These are phyloP conservation scores for Eucalyptus rudis DNA, from an alignment of 345 rosid species.

Conservation along the genomic window DNA sequence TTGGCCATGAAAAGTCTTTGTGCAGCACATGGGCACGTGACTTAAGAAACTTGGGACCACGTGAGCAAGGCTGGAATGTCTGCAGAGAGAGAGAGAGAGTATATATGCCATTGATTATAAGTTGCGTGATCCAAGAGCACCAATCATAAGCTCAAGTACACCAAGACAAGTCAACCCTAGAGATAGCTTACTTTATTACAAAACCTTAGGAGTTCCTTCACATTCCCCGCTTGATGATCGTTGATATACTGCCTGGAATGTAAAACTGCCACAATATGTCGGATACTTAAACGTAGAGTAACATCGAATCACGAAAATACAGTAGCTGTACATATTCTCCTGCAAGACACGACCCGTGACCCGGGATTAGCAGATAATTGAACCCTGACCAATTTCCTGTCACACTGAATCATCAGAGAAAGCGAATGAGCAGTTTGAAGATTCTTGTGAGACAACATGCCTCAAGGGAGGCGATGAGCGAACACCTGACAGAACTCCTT, in stretches of 20 bases:
- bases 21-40: neutral
- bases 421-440: slow-evolving; percentile 68
- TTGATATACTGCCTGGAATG: neutral
- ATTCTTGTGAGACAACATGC: slow-evolving; percentile 41
- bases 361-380: neutral
- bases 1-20: neutral
- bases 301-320: neutral
- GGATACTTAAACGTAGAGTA: neutral
- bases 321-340: neutral
- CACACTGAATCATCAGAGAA: slow-evolving; percentile 64
- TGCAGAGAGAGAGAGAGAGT: neutral
- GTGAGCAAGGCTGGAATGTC: neutral
- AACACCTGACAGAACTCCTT: slow-evolving; percentile 13
- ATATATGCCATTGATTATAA: neutral
- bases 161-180: neutral
- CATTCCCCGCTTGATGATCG: neutral
- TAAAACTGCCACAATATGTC: neutral
- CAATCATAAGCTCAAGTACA: neutral
- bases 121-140: neutral
- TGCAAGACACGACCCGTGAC: neutral
- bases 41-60: neutral
- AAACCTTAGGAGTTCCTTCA: neutral
- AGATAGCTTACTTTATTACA: neutral
- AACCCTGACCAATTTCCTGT: neutral
- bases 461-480: slow-evolving; percentile 16